These are phyloP conservation scores for Fusarium sp. DNA, from an alignment of 2,329 filamentous ascomycete species.

Conservation along the genomic window DNA sequence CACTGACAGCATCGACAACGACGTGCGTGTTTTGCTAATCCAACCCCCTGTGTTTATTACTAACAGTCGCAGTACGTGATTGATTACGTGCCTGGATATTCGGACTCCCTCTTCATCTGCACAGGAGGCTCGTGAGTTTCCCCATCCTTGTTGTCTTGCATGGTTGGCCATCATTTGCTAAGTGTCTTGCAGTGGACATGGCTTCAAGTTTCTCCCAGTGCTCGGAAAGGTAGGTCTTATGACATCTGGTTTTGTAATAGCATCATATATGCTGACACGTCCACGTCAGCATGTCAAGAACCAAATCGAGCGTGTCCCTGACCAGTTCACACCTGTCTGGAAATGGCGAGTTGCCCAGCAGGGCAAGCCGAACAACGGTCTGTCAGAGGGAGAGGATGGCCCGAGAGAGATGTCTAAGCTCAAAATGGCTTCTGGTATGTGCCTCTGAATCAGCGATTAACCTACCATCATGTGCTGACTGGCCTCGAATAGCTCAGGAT, in stretches of 20 bases:
- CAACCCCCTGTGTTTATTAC: no score
- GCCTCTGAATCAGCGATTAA: no score
- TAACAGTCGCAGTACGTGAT: neutral
- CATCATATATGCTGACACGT: no score
- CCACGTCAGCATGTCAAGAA: constrained; percentile 8
- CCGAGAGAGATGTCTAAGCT: constrained; percentile 42
- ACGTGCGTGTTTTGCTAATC: no score
- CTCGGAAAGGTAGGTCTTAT: constrained; percentile 31
- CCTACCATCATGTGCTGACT: neutral
- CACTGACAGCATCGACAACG: no score
- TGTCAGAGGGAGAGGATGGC: constrained; percentile 41
- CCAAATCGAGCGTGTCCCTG: constrained; percentile 36
- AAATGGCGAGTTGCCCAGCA: constrained; percentile 40
- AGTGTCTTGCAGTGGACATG: constrained; percentile 36
- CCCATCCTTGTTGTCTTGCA: neutral
- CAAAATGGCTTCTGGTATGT: constrained; percentile 10
- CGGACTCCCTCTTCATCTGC: constrained; percentile 11
- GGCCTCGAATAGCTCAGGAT: neutral
- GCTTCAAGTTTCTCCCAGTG: constrained; percentile 47
- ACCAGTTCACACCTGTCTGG: constrained; percentile 41
- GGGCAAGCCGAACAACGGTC: constrained; percentile 41
- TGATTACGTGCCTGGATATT: constrained; percentile 10
- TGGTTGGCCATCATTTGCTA: no score
- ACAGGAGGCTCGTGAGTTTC: constrained; percentile 15
- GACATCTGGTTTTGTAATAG: neutral